Evolutionary conservation across 306 rosid genomes (phyloP).

Genomic region (Carpinus viminea): DNA sequence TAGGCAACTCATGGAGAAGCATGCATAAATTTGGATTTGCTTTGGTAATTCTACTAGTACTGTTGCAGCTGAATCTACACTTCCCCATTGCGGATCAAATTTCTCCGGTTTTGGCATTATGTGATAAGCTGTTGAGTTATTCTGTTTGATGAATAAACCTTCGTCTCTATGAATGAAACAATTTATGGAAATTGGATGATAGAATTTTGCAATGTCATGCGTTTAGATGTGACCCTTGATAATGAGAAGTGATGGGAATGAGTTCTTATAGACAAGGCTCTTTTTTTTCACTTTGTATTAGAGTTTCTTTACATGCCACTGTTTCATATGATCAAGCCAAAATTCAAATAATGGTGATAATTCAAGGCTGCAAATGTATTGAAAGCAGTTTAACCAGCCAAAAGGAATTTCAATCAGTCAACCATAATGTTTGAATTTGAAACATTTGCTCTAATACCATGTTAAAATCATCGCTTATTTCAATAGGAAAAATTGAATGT

Average conservation of each 20-base stretch:
- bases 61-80: slow-evolving; percentile 12
- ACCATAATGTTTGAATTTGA: too few species aligned
- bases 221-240: not conserved
- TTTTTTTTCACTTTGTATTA: not conserved
- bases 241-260: not conserved
- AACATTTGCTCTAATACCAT: too few species aligned
- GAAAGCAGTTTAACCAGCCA: not conserved
- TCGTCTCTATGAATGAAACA: not conserved
- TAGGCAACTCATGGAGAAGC: slow-evolving; percentile 52
- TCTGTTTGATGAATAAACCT: slow-evolving; percentile 21
- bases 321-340: not conserved
- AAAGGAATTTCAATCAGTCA: not conserved
- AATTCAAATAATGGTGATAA: not conserved
- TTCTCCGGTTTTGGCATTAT: not conserved
- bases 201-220: not conserved
- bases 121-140: slow-evolving; percentile 2
- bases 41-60: not conserved
- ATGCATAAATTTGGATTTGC: slow-evolving; percentile 27
- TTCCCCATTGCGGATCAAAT: not conserved
- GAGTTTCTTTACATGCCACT: not conserved
- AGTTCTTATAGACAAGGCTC: not conserved
- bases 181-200: not conserved
- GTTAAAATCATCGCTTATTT: too few species aligned
- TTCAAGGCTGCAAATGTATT: not conserved
- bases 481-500: too few species aligned